Evolutionary conservation across 1,284 basidiomycete genomes (phyloP).

Genomic region (Hypsizygus ulmarius): DNA sequence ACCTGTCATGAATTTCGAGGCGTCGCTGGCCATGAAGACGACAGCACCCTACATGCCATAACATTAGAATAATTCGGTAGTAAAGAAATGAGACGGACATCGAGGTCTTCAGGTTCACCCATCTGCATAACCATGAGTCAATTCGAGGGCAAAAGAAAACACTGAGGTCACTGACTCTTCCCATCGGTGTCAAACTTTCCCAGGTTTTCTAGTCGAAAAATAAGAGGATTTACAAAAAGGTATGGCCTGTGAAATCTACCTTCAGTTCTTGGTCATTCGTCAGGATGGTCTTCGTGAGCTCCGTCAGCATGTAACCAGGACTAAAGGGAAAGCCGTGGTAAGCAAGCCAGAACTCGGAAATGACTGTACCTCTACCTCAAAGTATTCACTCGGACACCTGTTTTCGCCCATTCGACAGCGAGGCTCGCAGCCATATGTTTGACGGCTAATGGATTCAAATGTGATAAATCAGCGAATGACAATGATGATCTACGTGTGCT

Average conservation of each 20-base stretch:
- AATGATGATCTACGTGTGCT: conserved; percentile 18
- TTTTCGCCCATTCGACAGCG: conserved; percentile 89
- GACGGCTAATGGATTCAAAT: conserved; percentile 50
- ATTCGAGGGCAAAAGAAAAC: conserved; percentile 5
- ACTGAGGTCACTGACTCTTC: conserved; percentile 49
- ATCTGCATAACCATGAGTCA: conserved; percentile 41
- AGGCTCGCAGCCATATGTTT: conserved; percentile 86
- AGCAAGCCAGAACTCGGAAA: not conserved
- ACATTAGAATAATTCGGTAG: not conserved
- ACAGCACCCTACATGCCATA: conserved; percentile 62
- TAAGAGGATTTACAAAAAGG: not conserved
- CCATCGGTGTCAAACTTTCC: conserved; percentile 91
- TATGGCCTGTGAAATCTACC: conserved; percentile 37
- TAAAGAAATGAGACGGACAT: conserved; percentile 42
- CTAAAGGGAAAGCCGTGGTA: conserved; percentile 32
- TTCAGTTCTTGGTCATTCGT: conserved; percentile 70
- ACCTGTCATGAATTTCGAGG: conserved; percentile 85
- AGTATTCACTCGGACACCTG: conserved; percentile 79
- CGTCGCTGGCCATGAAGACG: conserved; percentile 83
- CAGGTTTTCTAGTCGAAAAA: conserved; percentile 66
- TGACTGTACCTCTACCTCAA: conserved; percentile 49
- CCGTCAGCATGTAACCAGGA: conserved; percentile 89
- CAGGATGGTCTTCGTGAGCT: conserved; percentile 79
- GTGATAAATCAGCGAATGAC: conserved; percentile 1
- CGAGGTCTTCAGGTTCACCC: conserved; percentile 74